phyloP scores from a whole-genome alignment of 2,329 filamentous ascomycete genomes.

The Fusarium foetens region DNA sequence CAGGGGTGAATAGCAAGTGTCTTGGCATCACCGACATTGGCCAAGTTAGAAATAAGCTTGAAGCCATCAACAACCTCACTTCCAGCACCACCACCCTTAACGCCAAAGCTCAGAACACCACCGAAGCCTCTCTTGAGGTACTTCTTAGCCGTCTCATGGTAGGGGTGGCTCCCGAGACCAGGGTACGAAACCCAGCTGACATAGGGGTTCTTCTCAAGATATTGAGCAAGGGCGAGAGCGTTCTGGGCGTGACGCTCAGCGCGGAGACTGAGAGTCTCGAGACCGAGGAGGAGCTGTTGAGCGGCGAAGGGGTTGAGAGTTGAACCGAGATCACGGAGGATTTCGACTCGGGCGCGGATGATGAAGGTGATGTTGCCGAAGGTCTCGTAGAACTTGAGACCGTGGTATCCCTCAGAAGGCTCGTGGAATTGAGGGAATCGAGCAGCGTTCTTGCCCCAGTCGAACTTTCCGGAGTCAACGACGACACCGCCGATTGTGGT shows the following conservation, averaged over 20 bases:
- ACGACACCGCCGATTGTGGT: slow-evolving; percentile 90
- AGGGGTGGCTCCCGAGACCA: slow-evolving; percentile 83
- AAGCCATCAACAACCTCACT: slow-evolving; percentile 92
- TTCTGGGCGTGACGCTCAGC: slow-evolving; percentile 89
- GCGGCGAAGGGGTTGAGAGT: slow-evolving; percentile 89
- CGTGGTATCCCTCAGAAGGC: slow-evolving; percentile 89
- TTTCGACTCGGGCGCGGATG: slow-evolving; percentile 87
- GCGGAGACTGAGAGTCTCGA: slow-evolving; percentile 89
- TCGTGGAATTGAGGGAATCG: slow-evolving; percentile 95
- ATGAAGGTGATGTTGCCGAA: slow-evolving; percentile 86
- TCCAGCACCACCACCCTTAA: slow-evolving; percentile 87
- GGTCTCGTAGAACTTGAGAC: slow-evolving; percentile 92
- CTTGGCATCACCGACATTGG: slow-evolving; percentile 96
- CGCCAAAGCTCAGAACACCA: slow-evolving; percentile 91
- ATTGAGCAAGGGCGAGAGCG: slow-evolving; percentile 79
- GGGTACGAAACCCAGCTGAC: slow-evolving; percentile 96
- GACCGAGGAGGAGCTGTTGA: slow-evolving; percentile 87
- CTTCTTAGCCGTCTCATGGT: slow-evolving; percentile 83
- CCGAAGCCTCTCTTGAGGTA: slow-evolving; percentile 88
- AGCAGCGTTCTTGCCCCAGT: slow-evolving; percentile 85
- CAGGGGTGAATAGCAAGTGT: slow-evolving; percentile 95
- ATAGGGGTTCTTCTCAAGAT: slow-evolving; percentile 83
- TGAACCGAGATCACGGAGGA: slow-evolving; percentile 86
- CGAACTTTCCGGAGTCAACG: slow-evolving; percentile 89
- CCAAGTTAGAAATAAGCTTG: slow-evolving; percentile 94